Evolutionary conservation across 371 early-diverging fungal genomes (phyloP).

Genomic region (Apophysomyces sp.): DNA sequence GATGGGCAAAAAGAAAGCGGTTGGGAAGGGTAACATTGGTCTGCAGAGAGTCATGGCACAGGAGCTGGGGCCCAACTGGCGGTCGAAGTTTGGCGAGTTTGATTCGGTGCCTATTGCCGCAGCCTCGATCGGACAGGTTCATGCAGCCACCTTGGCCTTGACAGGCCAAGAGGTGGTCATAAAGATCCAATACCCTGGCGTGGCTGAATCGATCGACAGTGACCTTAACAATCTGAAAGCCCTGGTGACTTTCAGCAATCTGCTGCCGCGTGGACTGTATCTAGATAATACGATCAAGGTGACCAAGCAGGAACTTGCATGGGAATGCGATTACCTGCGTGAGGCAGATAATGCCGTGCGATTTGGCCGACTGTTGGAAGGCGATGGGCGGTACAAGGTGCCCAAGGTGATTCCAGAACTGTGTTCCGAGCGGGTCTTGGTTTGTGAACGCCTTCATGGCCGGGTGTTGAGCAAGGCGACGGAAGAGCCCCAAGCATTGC

Average conservation of each 20-base stretch:
- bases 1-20: not conserved
- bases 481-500: slow-evolving; percentile 60
- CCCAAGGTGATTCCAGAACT: slow-evolving; percentile 74
- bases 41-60: slow-evolving; percentile 61
- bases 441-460: slow-evolving; percentile 81
- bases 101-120: slow-evolving; percentile 86
- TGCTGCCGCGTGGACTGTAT: slow-evolving; percentile 92
- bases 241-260: slow-evolving; percentile 73
- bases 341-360: slow-evolving; percentile 79
- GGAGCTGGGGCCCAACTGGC: slow-evolving; percentile 84
- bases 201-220: slow-evolving; percentile 83
- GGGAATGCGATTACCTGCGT: slow-evolving; percentile 93
- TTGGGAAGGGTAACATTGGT: not conserved
- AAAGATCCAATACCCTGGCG: slow-evolving; percentile 97
- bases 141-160: slow-evolving; percentile 62
- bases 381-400: slow-evolving; percentile 69
- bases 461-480: slow-evolving; percentile 68
- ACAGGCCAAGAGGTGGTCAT: slow-evolving; percentile 74
- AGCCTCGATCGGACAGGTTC: slow-evolving; percentile 97
- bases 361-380: slow-evolving; percentile 65
- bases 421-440: slow-evolving; percentile 73
- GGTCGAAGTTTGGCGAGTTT: slow-evolving; percentile 64
- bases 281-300: slow-evolving; percentile 95
- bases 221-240: slow-evolving; percentile 86
- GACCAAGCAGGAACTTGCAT: slow-evolving; percentile 85